Evolutionary conservation across 768 basidiomycete species (phyloP).

Genomic region (Sporobolomyces phaffii): DNA sequence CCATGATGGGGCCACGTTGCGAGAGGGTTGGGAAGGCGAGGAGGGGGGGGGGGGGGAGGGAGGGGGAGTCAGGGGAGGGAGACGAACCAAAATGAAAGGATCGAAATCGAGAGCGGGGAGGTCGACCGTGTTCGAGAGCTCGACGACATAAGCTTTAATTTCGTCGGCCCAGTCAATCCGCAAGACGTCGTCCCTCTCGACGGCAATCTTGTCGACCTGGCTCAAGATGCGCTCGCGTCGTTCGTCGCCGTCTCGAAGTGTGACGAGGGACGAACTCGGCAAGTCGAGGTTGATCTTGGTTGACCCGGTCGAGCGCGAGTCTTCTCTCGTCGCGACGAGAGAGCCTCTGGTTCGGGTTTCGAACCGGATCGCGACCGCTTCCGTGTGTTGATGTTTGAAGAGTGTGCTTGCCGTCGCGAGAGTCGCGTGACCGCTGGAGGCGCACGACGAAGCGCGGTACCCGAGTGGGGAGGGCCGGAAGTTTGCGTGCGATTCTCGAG

Average conservation of each 20-base stretch:
- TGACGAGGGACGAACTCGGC: slow-evolving; percentile 31
- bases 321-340: slow-evolving; percentile 31
- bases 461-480: too few relatives aligned
- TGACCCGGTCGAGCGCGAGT: not conserved
- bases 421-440: slow-evolving; percentile 45
- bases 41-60: too few relatives aligned
- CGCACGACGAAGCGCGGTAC: too few relatives aligned
- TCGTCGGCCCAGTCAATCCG: slow-evolving; percentile 27
- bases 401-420: slow-evolving; percentile 44
- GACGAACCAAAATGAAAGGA: not conserved
- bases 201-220: not conserved
- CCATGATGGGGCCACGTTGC: too few relatives aligned
- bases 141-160: slow-evolving; percentile 7
- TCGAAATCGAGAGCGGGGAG: not conserved
- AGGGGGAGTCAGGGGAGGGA: not conserved
- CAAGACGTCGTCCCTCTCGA: slow-evolving; percentile 16
- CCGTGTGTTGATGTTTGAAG: slow-evolving; percentile 32
- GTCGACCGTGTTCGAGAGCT: slow-evolving; percentile 9
- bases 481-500: too few relatives aligned
- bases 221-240: not conserved
- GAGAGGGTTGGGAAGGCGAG: too few relatives aligned
- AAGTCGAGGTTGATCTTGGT: slow-evolving; percentile 43
- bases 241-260: not conserved
- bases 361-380: slow-evolving; percentile 35
- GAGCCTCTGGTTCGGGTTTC: slow-evolving; percentile 34